Evolutionary conservation across 768 basidiomycete genomes (phyloP), one percentile per base, ranked within the genome.

Genomic region (Hypsizygus marmoreus): DNA sequence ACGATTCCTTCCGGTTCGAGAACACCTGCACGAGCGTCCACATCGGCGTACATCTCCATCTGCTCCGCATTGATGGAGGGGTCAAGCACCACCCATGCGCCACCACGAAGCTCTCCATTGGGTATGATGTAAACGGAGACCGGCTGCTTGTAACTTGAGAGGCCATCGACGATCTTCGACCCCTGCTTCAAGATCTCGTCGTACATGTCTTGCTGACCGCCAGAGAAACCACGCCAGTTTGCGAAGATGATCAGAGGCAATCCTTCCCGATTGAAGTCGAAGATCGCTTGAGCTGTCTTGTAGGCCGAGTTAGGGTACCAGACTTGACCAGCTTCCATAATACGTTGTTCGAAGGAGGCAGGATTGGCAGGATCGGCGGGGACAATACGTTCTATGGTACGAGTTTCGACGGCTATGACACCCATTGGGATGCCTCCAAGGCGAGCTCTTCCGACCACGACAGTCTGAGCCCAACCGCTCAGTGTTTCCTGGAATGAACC

Each of bases 211-310:
- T 97, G 95, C 68, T 97, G 95, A 53, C 97, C 97, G 52, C 97
- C 97, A 16, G 97, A 99, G 84, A 99, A 99, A 19, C 97, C 97
- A 74, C 97, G 90, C 94, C 97, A 98, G 75, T 99, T 99, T 43
- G 97, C 97, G 61, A 99, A 97, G 67, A 99, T 95, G 66, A 98
- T 95, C 49, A 99, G 77, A 4, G 97, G 97, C 11, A 99, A 75
- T 17, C 91, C 92, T 69, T 99, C 97, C 32, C 97, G 87, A 70
- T 95, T 89, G 75, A 98, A 91, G 71, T 99, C 97, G 68, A 94
- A 94, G 74, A 98, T 98, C 12, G 97, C 95, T 61, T 98, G 97
- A 6, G 95, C 97, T 6, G 97, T 99, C 79, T 99, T 99, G 76
- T 97, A 95, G 5, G 97, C 95, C 4, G 93, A 95, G 69, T 99